Evolutionary conservation across 352 stramenopile genomes (phyloP), one percentile per base, ranked within the genome.

Genomic region (Phytophthora capsici): DNA sequence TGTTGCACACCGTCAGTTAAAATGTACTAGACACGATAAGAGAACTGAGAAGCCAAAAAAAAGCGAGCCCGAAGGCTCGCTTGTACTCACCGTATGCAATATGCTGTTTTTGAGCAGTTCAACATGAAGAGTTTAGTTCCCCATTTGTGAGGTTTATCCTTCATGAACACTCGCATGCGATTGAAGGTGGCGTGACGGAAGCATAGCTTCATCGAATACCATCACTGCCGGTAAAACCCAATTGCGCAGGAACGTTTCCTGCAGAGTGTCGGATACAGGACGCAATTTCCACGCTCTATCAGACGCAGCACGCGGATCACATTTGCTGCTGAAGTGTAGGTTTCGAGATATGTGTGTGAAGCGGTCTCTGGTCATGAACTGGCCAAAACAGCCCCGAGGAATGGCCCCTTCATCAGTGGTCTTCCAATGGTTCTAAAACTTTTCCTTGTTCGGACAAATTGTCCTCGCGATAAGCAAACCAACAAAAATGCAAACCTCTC

Each of bases 261-360:
- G 56, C 7, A 63, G 45, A 2, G 5, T 17, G 6, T 55, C 34
- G 8, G 51, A 44, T 2, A 63, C 34, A 7, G 56, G 36, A 2
- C 45, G 20, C 3, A 63, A 8, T 6, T 66, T 55, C 55, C 55
- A 61, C 5, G 47, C 40, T 4, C 64, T 45, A 30, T 72, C 63
- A 0, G 10, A 38, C 1, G 22, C 38, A 2, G 51, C 57, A 13
- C 22, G 23, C 14, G 50, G 14, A n/a, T 67, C 37, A 6, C 6
- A 6, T 17, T 72, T 72, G 64, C 56, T 14, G n/a, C n/a, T n/a
- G n/a, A n/a, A n/a, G n/a, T n/a, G n/a, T n/a, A 71, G 28, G 14
- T 34, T 48, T 6, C 43, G 30, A 44, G 53, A 53, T 2, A 62
- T 2, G 8, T 59, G 14, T 0, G 40, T 22, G 34, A 64, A 69